These are phyloP conservation scores for Fusarium coffeatum DNA, from an alignment of 2,329 filamentous ascomycete species.

Conservation along the genomic window DNA sequence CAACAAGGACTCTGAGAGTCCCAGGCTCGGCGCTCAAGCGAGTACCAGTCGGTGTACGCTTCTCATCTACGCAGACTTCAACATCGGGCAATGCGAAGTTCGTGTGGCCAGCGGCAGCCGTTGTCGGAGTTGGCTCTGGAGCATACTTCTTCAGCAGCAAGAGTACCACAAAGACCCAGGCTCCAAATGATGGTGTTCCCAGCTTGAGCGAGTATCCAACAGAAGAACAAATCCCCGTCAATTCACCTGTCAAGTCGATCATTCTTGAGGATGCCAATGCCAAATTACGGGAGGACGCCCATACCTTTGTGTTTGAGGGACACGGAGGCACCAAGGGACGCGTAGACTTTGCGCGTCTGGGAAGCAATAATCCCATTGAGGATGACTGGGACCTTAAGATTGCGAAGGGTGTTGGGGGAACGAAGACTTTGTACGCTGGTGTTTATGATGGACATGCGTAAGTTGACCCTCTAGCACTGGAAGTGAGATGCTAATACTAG, in stretches of 20 bases:
- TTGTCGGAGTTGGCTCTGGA: conserved; percentile 21
- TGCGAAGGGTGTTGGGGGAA: conserved; percentile 47
- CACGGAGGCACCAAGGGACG: conserved; percentile 44
- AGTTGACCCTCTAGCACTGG: conserved; percentile 31
- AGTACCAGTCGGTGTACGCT: conserved; percentile 9
- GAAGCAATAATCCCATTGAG: conserved; percentile 53
- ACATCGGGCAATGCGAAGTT: neutral
- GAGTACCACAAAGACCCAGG: neutral
- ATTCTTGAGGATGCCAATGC: conserved; percentile 47
- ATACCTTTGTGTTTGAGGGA: conserved; percentile 48
- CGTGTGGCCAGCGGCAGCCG: conserved; percentile 13
- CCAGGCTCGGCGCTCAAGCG: conserved; percentile 6
- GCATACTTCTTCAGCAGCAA: conserved; percentile 20
- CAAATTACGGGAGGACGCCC: conserved; percentile 48
- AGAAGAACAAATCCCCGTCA: conserved; percentile 38
- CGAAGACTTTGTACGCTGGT: conserved; percentile 50
- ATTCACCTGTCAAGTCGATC: conserved; percentile 46
- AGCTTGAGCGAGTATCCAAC: conserved; percentile 19
- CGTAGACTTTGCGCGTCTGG: conserved; percentile 50
- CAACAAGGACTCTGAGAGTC: neutral
- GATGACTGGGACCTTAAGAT: conserved; percentile 52
- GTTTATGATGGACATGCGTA: conserved; percentile 64
- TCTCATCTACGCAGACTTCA: conserved; percentile 28
- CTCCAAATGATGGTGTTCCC: conserved; percentile 10
- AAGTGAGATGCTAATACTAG: conserved; percentile 7